phyloP scores from a whole-genome alignment of 768 basidiomycete species.

The Butyriboletus loyo region DNA sequence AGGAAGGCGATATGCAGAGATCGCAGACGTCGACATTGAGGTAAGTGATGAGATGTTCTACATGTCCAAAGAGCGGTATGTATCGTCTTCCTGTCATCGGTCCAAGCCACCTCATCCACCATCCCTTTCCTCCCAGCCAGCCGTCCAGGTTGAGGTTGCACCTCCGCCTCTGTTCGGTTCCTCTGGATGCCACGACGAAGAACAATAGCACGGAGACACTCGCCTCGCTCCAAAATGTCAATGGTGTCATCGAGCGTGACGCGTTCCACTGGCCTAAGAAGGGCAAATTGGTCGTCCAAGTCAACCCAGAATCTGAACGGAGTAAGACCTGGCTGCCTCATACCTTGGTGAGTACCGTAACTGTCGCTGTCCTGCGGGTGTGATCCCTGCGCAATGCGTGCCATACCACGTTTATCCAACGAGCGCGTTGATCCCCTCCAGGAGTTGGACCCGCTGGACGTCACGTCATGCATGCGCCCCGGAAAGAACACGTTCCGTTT shows the following conservation, averaged over 20 bases:
- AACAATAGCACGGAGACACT: background rate
- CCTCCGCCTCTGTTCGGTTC: slow-evolving; percentile 24
- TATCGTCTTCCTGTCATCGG: background rate
- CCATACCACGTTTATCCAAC: background rate
- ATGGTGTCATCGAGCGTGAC: slow-evolving; percentile 11
- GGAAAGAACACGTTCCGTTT: slow-evolving; percentile 50
- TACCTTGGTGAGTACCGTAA: slow-evolving; percentile 35
- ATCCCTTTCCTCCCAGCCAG: background rate
- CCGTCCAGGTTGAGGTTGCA: slow-evolving; percentile 16
- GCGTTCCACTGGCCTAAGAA: slow-evolving; percentile 41
- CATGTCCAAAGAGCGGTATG: slow-evolving; percentile 15
- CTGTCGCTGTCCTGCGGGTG: background rate
- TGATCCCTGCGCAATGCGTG: background rate
- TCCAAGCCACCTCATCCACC: background rate
- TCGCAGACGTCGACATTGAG: slow-evolving; percentile 22
- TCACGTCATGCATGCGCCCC: slow-evolving; percentile 39
- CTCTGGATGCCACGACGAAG: background rate
- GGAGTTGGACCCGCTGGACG: slow-evolving; percentile 36
- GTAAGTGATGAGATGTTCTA: slow-evolving; percentile 23
- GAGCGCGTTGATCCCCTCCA: slow-evolving; percentile 2
- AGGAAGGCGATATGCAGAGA: slow-evolving; percentile 17
- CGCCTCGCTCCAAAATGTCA: slow-evolving; percentile 1
- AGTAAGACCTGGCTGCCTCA: slow-evolving; percentile 44
- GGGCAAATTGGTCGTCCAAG: slow-evolving; percentile 43
- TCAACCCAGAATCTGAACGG: slow-evolving; percentile 37